These are phyloP conservation scores for Fusarium ramigenum DNA, from an alignment of 2,329 filamentous ascomycete species.

Conservation along the genomic window DNA sequence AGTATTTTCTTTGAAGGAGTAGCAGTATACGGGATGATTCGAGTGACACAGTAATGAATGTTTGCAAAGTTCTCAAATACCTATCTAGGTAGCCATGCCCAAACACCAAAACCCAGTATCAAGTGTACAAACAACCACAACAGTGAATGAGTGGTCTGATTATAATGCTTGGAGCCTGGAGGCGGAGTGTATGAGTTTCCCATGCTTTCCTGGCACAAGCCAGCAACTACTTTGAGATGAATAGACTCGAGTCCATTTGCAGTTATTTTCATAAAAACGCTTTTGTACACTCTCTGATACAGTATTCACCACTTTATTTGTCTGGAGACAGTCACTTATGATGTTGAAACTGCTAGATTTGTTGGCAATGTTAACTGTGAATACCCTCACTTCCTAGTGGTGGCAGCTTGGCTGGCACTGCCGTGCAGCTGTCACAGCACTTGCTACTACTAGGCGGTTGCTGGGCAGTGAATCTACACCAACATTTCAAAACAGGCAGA, in stretches of 20 bases:
- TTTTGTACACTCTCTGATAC: not conserved
- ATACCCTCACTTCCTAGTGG: constrained; percentile 26
- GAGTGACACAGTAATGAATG: not conserved
- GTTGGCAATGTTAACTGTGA: constrained; percentile 1
- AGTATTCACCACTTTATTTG: not conserved
- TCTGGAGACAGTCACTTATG: not conserved
- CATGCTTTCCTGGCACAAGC: not conserved
- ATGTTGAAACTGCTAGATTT: not conserved
- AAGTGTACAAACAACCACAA: not conserved
- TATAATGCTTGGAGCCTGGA: not conserved
- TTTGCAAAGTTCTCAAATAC: not conserved
- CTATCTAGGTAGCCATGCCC: not conserved
- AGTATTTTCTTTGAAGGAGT: not conserved
- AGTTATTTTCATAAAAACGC: not conserved
- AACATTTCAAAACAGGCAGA: not conserved
- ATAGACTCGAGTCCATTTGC: not conserved
- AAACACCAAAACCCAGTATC: too few species aligned
- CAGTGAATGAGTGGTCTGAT: not conserved
- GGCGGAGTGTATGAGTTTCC: not conserved
- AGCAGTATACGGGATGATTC: not conserved
- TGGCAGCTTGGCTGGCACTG: constrained; percentile 13
- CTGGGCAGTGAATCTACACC: not conserved
- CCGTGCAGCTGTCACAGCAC: not conserved
- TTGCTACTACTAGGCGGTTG: not conserved
- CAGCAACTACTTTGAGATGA: too few species aligned